phyloP scores from a whole-genome alignment of 1,139 yeast genomes.

The Yamadazyma jaroonii region DNA sequence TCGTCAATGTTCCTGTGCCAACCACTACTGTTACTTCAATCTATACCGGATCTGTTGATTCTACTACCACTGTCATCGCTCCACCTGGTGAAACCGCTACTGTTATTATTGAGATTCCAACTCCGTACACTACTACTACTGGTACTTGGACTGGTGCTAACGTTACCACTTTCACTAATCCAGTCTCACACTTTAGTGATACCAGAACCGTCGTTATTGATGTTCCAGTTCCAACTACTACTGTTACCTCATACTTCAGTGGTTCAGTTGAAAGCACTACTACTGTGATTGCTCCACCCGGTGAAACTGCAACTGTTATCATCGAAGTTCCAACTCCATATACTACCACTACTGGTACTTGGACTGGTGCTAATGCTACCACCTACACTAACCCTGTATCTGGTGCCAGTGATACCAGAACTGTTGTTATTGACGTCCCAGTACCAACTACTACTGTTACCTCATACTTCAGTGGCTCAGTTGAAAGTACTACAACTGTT shows the following conservation, averaged over 20 bases:
- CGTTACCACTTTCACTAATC: constrained; percentile 2
- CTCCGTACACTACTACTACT: constrained; percentile 13
- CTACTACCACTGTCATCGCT: neutral
- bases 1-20: no score
- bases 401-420: constrained; percentile 6
- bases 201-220: constrained; percentile 12
- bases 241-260: constrained; percentile 2
- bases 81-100: no score
- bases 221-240: constrained; percentile 14
- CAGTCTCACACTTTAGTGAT: constrained; percentile 6
- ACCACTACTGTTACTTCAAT: no score
- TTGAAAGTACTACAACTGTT: constrained; percentile 5
- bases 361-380: constrained; percentile 3
- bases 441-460: constrained; percentile 12
- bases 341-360: constrained; percentile 5
- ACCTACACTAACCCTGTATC: constrained; percentile 6
- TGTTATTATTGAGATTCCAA: no score
- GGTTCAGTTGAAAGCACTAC: constrained; percentile 1
- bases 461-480: constrained; percentile 2
- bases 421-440: constrained; percentile 11
- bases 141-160: constrained; percentile 5
- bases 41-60: constrained; percentile 1
- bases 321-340: constrained; percentile 13
- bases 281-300: constrained; percentile 9
- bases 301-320: constrained; percentile 13